Evolutionary conservation across 2,329 filamentous ascomycete genomes (phyloP).

Genomic region (Furcasterigmium sp.): DNA sequence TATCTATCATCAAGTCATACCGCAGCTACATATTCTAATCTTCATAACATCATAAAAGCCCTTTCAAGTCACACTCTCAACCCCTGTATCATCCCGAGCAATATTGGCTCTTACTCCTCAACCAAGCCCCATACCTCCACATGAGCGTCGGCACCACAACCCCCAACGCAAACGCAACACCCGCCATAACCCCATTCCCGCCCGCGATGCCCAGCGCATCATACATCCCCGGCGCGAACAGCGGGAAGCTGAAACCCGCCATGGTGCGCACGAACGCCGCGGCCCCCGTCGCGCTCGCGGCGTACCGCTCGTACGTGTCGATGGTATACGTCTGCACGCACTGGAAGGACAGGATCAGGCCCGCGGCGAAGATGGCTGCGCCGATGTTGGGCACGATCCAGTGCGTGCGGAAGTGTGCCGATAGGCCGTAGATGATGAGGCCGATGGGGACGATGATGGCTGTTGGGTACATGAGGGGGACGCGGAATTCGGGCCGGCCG

Average conservation of each 20-base stretch:
- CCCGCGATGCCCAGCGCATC: conserved; percentile 35
- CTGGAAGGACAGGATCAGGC: conserved; percentile 52
- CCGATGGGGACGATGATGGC: conserved; percentile 38
- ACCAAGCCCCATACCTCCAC: conserved; percentile 15
- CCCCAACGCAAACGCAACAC: conserved; percentile 12
- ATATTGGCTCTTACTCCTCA: conserved; percentile 12
- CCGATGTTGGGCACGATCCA: conserved; percentile 56
- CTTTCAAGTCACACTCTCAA: too few relatives aligned
- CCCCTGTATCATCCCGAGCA: conserved; percentile 9
- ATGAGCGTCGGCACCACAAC: conserved; percentile 12
- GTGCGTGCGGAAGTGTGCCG: conserved; percentile 32
- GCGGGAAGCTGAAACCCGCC: conserved; percentile 51
- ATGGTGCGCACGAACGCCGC: conserved; percentile 50
- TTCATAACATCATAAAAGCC: too few relatives aligned
- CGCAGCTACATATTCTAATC: too few relatives aligned
- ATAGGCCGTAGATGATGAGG: conserved; percentile 45
- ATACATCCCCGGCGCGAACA: conserved; percentile 46
- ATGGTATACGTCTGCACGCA: conserved; percentile 52
- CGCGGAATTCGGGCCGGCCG: conserved; percentile 26
- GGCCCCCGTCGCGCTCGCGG: conserved; percentile 10
- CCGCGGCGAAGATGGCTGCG: conserved; percentile 36
- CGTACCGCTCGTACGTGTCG: conserved; percentile 12
- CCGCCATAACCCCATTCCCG: conserved; percentile 32
- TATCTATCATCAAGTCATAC: too few relatives aligned
- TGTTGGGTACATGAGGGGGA: conserved; percentile 27